Percentiles rank a stretch among this genome's conserved stretches.
phyloP scores from a whole-genome alignment of 331 rosid genomes.

The Malus hybrid region DNA sequence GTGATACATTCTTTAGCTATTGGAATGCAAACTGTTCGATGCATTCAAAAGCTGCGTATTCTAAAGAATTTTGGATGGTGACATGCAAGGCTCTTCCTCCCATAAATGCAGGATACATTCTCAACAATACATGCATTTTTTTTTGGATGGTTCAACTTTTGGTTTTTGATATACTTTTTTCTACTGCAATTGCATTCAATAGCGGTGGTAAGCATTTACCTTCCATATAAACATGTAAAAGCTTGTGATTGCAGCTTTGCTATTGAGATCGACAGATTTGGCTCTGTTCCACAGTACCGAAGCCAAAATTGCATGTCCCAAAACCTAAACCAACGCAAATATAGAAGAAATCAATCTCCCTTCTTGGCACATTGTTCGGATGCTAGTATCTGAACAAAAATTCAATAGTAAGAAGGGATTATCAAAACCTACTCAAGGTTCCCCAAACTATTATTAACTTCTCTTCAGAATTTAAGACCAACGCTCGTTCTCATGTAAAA shows the following conservation, averaged over 20 bases:
- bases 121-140: no score
- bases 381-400: neutral
- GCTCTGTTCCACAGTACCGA: conserved; percentile 64
- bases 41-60: no score
- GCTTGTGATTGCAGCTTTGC: conserved; percentile 81
- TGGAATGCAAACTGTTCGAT: no score
- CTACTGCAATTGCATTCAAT: neutral
- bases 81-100: no score
- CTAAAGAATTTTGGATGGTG: no score
- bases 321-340: conserved; percentile 38
- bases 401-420: neutral
- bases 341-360: conserved; percentile 8
- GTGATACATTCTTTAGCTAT: no score
- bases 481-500: neutral
- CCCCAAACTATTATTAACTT: neutral
- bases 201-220: conserved; percentile 32
- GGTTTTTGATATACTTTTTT: neutral
- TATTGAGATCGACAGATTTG: conserved; percentile 70
- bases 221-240: conserved; percentile 98
- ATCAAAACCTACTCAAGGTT: neutral
- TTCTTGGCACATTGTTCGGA: conserved; percentile 6
- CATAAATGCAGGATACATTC: no score
- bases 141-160: neutral
- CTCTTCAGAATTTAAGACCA: neutral
- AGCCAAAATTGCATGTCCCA: conserved; percentile 68